phyloP scores from a whole-genome alignment of 2,329 filamentous ascomycete genomes.

The Fusarium denticulatum region DNA sequence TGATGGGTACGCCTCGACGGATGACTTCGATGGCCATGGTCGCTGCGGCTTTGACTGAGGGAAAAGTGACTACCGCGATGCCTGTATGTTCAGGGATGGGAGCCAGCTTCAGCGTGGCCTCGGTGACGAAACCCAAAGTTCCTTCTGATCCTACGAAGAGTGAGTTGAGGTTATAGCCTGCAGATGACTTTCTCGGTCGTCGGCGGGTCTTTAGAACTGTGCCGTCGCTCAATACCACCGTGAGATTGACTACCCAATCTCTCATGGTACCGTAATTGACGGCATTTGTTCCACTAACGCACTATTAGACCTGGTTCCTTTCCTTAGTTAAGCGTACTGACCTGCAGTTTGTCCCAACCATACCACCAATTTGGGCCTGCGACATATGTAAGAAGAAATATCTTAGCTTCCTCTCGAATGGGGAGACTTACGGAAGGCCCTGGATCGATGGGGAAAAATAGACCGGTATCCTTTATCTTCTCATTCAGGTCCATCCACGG shows the following conservation, averaged over 20 bases:
- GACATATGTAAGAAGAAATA: too few relatives aligned
- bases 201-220: slow-evolving; percentile 80
- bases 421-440: slow-evolving; percentile 56
- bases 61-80: slow-evolving; percentile 83
- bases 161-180: slow-evolving; percentile 83
- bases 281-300: slow-evolving; percentile 72
- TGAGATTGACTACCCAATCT: slow-evolving; percentile 88
- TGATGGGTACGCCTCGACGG: slow-evolving; percentile 76
- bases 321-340: rapidly evolving
- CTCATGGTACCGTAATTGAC: slow-evolving; percentile 88
- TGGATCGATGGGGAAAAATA: slow-evolving; percentile 93
- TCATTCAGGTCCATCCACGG: slow-evolving; percentile 91
- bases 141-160: slow-evolving; percentile 86
- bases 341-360: slow-evolving; percentile 82
- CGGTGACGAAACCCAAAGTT: slow-evolving; percentile 82
- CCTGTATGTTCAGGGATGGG: slow-evolving; percentile 79
- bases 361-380: slow-evolving; percentile 78
- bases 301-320: rapidly evolving
- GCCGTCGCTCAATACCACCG: slow-evolving; percentile 81
- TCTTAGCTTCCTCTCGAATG: too few relatives aligned
- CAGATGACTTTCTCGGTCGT: slow-evolving; percentile 80
- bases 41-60: slow-evolving; percentile 78
- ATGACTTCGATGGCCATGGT: slow-evolving; percentile 78
- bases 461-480: slow-evolving; percentile 71
- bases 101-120: slow-evolving; percentile 82